These are phyloP conservation scores for Pseudogymnoascus sp. DNA, from an alignment of 2,329 filamentous ascomycete species.

Conservation along the genomic window DNA sequence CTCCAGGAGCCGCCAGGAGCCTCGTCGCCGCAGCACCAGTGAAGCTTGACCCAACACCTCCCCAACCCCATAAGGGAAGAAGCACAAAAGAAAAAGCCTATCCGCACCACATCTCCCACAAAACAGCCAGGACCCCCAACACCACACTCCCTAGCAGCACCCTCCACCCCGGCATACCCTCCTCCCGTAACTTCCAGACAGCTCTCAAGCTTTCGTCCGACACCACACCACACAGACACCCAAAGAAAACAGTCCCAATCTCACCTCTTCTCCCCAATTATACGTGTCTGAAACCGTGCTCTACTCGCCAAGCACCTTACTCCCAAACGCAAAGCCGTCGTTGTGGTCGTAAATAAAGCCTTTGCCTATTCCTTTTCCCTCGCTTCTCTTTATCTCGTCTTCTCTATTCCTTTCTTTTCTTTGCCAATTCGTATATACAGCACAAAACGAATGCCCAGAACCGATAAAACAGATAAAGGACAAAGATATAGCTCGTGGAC, in stretches of 20 bases:
- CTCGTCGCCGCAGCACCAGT: neutral
- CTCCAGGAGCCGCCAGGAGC: neutral
- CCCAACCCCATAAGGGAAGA: neutral
- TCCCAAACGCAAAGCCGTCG: neutral
- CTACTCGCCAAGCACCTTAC: neutral
- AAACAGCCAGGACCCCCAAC: neutral
- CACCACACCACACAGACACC: conserved; percentile 16
- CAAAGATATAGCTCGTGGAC: too few relatives aligned
- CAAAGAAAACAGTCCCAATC: conserved; percentile 11
- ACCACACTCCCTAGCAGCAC: neutral
- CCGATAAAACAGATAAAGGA: too few relatives aligned
- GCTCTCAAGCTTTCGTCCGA: conserved; percentile 11
- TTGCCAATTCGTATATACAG: neutral
- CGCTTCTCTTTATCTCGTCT: neutral
- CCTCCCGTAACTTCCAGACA: neutral
- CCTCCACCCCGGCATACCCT: neutral
- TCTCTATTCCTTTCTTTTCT: neutral
- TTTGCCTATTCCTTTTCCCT: neutral
- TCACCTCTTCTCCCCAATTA: neutral
- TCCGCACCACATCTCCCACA: neutral
- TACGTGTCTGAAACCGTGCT: neutral
- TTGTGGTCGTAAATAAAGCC: neutral
- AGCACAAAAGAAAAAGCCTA: neutral
- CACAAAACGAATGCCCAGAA: neutral
- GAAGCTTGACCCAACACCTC: neutral